Base-by-base conservation (phyloP, 176 grass and related monocot genomes). In the Saccharum officinarum region DNA sequence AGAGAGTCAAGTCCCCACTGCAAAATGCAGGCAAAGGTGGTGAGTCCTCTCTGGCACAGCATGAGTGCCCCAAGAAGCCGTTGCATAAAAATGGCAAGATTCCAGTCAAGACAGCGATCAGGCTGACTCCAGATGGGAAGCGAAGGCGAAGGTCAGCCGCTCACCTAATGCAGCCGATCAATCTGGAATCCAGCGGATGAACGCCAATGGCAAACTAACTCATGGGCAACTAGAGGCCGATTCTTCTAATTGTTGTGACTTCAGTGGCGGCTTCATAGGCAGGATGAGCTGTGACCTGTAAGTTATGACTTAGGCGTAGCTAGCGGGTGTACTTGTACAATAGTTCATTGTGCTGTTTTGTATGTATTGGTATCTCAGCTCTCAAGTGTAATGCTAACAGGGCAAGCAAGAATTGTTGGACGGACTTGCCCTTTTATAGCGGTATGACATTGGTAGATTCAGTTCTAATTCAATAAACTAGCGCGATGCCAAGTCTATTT, bases 51-150 rank as follows among this genome's bases (percentile, higher is more conserved):
- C 60, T 22, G 33, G 17, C 38, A 23, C 73, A 82, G 33, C 79
- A 66, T 20, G 71, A 67, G 66, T 85, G 86, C 13, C 66, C 36
- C 25, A 87, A 82, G 80, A 91, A 89, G 50, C 82, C 81, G 34
- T 11, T 71, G 20, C 49, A 14, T 71, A 88, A 82, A 75, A 95
- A 93, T 20, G 87, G 87, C 74, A 93, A 92, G 73, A 66, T 80
- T 73, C 34, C 91, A 14, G 74, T 87, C 22, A 95, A 94, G 86
- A 47, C 67, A 17, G 71, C 84, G 23, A 79, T 84, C 72, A 91
- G 86, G 82, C 41, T 85, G 85, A 98, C 93, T 4, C 93, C 97
- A 36, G 97, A 98, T 40, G 93, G 97, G 20, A 95, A 98, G 82
- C 91, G 91, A 40, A 87, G 93, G 75, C 78, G 90, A 85, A 77